Base-by-base conservation (phyloP, 176 grass and related monocot species). In the Elaeis guineensis region DNA sequence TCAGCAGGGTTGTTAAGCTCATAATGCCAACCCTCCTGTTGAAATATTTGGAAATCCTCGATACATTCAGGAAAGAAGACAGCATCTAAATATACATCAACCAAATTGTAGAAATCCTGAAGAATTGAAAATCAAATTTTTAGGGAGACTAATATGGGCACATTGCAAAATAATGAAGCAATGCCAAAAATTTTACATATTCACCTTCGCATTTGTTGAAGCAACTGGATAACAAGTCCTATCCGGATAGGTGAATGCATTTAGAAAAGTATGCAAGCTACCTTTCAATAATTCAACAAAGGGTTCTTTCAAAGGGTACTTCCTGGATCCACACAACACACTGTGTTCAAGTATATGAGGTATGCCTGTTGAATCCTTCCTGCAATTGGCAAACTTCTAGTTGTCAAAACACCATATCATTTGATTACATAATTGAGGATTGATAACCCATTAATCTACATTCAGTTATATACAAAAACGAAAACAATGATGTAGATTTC, bases 1-100 rank as follows among this genome's bases (percentile, higher is more conserved):
- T 92, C 79, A 61, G 82, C 82, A 58, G 88, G 82, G 32, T 71
- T 78, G 70, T 98, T 75, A 78, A 98, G 93, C 75, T 98, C 93
- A 79, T 98, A 98, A 80, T 92, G 93, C 93, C 93, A 98, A 64
- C 93, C 93, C 75, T 98, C 93, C 51, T 98, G 93, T 78, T 98
- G 93, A 81, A 98, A 92, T 18, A 79, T 98, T 81, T 98, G 93
- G 70, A 89, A 80, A 59, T 98, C 93, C 56, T 92, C 93, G 19
- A 92, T 71, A 25, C 93, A 98, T 68, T 77, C 89, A 25, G 93
- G 93, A 79, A 98, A 98, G 71, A 98, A 89, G 17, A 98, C 93
- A 61, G 88, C 87, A 81, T 98, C 93, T 63, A 98, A 72, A 73
- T 92, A 98, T 63, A 98, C 93, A 69, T 98, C 93, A 64, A 98